Evolutionary conservation across 306 rosid species (phyloP).

Genomic region (Malus asiatica): DNA sequence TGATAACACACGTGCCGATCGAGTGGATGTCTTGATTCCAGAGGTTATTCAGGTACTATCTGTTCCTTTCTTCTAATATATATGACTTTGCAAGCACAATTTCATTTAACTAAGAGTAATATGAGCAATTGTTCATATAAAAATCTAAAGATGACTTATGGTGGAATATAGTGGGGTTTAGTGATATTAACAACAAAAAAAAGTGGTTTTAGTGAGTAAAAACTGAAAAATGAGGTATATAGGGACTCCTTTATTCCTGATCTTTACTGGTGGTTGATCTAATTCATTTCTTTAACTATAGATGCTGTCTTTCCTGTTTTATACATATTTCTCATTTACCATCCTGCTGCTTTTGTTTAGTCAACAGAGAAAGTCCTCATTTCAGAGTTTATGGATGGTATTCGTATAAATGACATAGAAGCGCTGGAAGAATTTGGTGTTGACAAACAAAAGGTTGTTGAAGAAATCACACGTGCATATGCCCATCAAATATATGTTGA

Average conservation of each 20-base stretch:
- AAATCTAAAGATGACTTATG: neutral
- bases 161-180: neutral
- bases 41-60: constrained; percentile 79
- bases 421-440: constrained; percentile 68
- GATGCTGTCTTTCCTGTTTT: neutral
- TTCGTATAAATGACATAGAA: constrained; percentile 80
- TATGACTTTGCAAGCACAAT: neutral
- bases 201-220: neutral
- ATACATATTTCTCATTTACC: neutral
- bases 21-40: constrained; percentile 85
- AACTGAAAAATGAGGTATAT: neutral
- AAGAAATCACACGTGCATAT: constrained; percentile 97
- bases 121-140: neutral
- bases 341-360: constrained; percentile 41
- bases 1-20: constrained; percentile 30
- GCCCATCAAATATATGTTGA: constrained; percentile 95
- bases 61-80: neutral
- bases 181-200: no score
- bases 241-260: neutral
- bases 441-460: constrained; percentile 75
- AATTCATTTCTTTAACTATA: neutral
- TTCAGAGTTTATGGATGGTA: constrained; percentile 96
- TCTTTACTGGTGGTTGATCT: neutral
- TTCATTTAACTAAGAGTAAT: neutral
- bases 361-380: constrained; percentile 80